Base-by-base conservation (phyloP, 805 yeast species). In the Starmerella apicola region DNA sequence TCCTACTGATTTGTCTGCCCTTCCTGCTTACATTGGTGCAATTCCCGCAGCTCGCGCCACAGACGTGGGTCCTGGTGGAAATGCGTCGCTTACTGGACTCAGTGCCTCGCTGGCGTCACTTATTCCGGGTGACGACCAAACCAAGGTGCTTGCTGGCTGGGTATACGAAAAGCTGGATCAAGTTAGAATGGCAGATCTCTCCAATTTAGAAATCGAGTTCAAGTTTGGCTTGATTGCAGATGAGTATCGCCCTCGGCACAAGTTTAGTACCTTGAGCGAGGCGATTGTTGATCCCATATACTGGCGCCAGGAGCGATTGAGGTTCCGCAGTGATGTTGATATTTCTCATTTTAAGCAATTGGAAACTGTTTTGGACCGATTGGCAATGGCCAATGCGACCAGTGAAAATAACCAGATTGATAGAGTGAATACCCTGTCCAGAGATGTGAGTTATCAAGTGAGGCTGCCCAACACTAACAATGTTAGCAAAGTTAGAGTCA, bases 131-230 rank as follows among this genome's bases (percentile, higher is more conserved):
- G 84, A 83, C 53, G 88, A 83, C 51, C 65, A 82, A 43, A 80
- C 86, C 5, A 73, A 86, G 53, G 74, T 81, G 25, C 74, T 86
- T 5, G 80, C 91, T 18, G 83, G 79, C 51, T 86, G 96, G 96
- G 68, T 86, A 7, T 85, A 80, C 66, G 85, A 93, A 16, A 78
- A 81, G 46, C 66, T 84, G 34, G 68, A 68, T 33, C 46, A 48
- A 26, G 39, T 61, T 35, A 49, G 38, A 3, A 49, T 42, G 4
- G 49, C 49, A 5, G 46, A 48, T n/a, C 23, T 36, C 29, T 28
- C 43, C 13, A 43, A 48, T 28, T 41, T 57, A 4, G 81, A 81
- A 25, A 69, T 82, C 29, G 65, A 61, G 48, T 50, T 59, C 49
- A 60, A 60, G 40, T 37, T 61, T 10, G 65, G 65, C 21, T 33